These are phyloP conservation scores for Musa troglodytarum DNA, from an alignment of 176 grass and related monocot species.

Conservation along the genomic window DNA sequence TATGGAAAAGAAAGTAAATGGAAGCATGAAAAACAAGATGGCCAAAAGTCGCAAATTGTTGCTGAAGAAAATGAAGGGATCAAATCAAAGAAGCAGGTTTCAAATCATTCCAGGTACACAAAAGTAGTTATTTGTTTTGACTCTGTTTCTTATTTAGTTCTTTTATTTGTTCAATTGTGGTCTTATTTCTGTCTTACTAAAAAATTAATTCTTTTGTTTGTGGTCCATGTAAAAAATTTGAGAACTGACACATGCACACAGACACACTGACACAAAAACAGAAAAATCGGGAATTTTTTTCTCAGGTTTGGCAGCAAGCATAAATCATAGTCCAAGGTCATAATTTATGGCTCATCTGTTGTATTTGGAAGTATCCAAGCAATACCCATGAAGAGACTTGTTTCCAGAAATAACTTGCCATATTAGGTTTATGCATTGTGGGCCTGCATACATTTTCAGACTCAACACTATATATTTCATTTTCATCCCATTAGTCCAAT, in stretches of 20 bases:
- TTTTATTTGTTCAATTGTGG: not conserved
- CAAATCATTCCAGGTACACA: slow-evolving; percentile 38
- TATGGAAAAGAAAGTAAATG: slow-evolving; percentile 39
- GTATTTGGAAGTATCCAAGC: not conserved
- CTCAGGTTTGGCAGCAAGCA: not conserved
- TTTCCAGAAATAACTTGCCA: not conserved
- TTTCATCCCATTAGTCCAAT: no score
- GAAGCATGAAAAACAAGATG: slow-evolving; percentile 11
- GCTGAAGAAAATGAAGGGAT: slow-evolving; percentile 32
- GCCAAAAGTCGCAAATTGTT: slow-evolving; percentile 8
- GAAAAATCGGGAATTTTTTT: not conserved
- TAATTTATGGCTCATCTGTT: not conserved
- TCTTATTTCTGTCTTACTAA: no score
- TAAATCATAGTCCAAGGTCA: not conserved
- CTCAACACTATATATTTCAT: no score
- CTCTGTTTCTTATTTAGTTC: not conserved
- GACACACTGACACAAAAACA: no score
- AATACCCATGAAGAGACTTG: not conserved
- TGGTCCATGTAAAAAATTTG: no score
- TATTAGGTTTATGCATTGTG: no score
- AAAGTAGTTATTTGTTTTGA: not conserved
- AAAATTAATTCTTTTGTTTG: no score
- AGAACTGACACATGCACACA: no score
- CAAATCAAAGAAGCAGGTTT: slow-evolving; percentile 41
- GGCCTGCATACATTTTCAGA: no score